phyloP scores from a whole-genome alignment of 129 eudicot genomes.

The Apium graveolens region DNA sequence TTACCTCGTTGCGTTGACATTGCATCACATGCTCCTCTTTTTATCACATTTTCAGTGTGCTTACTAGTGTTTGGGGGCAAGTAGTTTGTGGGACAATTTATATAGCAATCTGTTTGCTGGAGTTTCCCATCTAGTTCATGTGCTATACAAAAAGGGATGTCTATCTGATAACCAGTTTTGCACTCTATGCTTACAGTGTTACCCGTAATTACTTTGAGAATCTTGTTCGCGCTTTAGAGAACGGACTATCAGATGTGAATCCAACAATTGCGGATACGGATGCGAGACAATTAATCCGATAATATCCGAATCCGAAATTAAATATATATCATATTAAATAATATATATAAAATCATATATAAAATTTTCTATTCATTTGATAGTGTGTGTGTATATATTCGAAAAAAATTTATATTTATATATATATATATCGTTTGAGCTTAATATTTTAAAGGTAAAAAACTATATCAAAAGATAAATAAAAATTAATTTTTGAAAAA shows the following conservation, averaged over 20 bases:
- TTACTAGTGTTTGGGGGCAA: background rate
- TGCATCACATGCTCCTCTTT: background rate
- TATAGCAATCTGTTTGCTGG: background rate
- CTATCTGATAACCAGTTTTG: background rate
- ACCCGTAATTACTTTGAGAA: constrained; percentile 90
- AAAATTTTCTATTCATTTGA: too few species aligned
- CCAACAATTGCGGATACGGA: too few species aligned
- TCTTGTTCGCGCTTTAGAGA: constrained; percentile 83
- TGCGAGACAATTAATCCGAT: too few species aligned
- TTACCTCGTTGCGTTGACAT: background rate
- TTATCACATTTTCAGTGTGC: background rate
- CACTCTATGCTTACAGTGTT: constrained; percentile 32
- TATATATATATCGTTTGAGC: too few species aligned
- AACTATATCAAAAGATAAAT: too few species aligned
- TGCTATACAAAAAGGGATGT: background rate
- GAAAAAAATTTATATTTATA: too few species aligned
- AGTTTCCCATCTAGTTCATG: background rate
- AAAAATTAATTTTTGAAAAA: too few species aligned
- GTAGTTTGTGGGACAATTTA: background rate
- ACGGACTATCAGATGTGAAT: constrained; percentile 85
- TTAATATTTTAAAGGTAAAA: too few species aligned
- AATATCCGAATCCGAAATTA: too few species aligned
- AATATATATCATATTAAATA: too few species aligned
- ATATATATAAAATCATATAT: too few species aligned
- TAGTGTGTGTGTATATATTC: too few species aligned